These are phyloP conservation scores for Saprolegnia diclina DNA, from an alignment of 352 stramenopile genomes.

Conservation along the genomic window DNA sequence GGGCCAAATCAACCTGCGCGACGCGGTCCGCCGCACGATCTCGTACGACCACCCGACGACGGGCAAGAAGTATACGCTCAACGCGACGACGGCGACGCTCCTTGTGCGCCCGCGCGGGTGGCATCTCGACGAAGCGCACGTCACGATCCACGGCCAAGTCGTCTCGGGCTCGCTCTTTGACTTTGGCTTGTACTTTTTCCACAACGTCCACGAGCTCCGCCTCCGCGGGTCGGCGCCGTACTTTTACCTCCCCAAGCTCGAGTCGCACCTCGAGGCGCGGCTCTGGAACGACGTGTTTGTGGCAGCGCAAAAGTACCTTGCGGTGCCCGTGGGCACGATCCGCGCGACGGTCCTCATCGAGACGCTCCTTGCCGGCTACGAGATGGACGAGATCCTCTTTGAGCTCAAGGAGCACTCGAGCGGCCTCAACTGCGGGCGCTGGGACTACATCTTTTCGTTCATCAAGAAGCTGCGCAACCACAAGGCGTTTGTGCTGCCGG, in stretches of 20 bases:
- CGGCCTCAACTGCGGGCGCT: slow-evolving; percentile 96
- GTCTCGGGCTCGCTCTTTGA: slow-evolving; percentile 92
- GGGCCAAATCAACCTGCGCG: slow-evolving; percentile 89
- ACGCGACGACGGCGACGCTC: slow-evolving; percentile 79
- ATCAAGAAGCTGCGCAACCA: slow-evolving; percentile 95
- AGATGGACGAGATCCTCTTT: slow-evolving; percentile 97
- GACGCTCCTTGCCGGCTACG: slow-evolving; percentile 94
- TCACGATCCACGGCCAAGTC: slow-evolving; percentile 90
- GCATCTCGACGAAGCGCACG: slow-evolving; percentile 93
- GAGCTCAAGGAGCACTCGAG: slow-evolving; percentile 93
- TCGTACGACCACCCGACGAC: slow-evolving; percentile 60
- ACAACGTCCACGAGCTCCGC: slow-evolving; percentile 89
- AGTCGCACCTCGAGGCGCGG: slow-evolving; percentile 92
- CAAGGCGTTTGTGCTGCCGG: slow-evolving; percentile 87
- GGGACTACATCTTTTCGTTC: slow-evolving; percentile 97
- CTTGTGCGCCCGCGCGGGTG: slow-evolving; percentile 90
- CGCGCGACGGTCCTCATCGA: slow-evolving; percentile 94
- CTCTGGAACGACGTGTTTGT: slow-evolving; percentile 97
- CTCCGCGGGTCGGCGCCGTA: slow-evolving; percentile 84
- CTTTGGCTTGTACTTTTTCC: slow-evolving; percentile 95
- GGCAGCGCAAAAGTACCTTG: slow-evolving; percentile 88
- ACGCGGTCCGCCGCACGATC: slow-evolving; percentile 90
- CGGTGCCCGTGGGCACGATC: slow-evolving; percentile 87
- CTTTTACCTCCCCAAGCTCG: slow-evolving; percentile 96
- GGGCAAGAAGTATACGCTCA: slow-evolving; percentile 70